Evolutionary conservation across 306 rosid genomes (phyloP), one percentile per base, ranked within the genome.

Genomic region (Hylodesmum podocarpum): DNA sequence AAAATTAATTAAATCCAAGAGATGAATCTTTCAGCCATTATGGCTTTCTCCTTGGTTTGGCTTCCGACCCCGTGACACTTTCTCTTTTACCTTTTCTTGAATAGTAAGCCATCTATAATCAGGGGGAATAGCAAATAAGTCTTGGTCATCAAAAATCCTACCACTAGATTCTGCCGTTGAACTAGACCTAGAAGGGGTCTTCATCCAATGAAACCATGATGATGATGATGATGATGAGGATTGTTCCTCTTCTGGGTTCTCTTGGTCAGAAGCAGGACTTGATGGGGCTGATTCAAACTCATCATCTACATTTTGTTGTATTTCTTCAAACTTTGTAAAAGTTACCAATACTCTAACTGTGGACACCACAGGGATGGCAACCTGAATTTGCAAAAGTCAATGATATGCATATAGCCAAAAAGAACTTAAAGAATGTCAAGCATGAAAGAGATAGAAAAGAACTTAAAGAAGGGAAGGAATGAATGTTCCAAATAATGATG

Each of bases 181-280:
- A 80, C 83, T 73, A 2, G 94, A 73, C n/a, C 86, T 90, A 49
- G 83, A 71, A 5, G 97, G 86, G 15, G 86, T 81, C 73, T 86
- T 89, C 15, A 84, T 87, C 99, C 99, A 92, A 70, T 88, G 97
- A 84, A 88, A 89, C 99, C 98, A 96, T 55, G 99, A 91, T 31
- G 96, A 82, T n/a, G 88, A 21, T 0, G 88, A 21, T 0, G 70
- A 27, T 0, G 77, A 83, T 39, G 88, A 63, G n/a, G 92, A 70
- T 4, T 73, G 59, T 54, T 75, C 53, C 33, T 5, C 69, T 5
- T 59, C 50, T 2, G 85, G 85, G 81, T 90, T 84, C 59, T 90
- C 91, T 75, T 75, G 83, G 64, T 67, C 88, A 39, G 69, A 75
- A 21, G 92, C 72, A 33, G 99, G 99, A 84, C 99, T 96, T 1